Evolutionary conservation across 768 basidiomycete genomes (phyloP).

Genomic region (Rhizopogon vulgaris): DNA sequence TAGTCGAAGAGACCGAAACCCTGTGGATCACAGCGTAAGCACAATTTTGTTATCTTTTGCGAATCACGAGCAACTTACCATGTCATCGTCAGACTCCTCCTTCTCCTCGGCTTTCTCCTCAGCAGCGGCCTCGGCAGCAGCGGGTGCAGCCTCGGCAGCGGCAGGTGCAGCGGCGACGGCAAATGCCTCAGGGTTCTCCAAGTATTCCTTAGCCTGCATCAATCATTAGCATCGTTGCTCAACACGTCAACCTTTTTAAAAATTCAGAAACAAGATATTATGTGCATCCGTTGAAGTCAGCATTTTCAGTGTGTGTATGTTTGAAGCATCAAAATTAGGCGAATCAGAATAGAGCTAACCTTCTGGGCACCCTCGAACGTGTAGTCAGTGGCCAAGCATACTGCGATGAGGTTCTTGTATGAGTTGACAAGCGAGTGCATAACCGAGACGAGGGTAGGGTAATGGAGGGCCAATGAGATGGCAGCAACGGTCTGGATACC

Average conservation of each 20-base stretch:
- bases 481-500: conserved; percentile 95
- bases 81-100: conserved; percentile 84
- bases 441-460: conserved; percentile 94
- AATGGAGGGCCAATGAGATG: conserved; percentile 92
- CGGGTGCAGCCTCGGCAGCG: conserved; percentile 41
- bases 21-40: conserved; percentile 30
- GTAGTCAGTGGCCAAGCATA: conserved; percentile 89
- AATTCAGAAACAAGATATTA: conserved; percentile 22
- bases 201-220: conserved; percentile 84
- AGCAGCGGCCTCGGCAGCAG: conserved; percentile 51
- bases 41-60: not conserved
- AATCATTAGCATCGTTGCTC: conserved; percentile 5
- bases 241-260: not conserved
- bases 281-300: conserved; percentile 51
- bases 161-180: conserved; percentile 70
- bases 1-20: conserved; percentile 96
- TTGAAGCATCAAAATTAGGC: conserved; percentile 18
- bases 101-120: conserved; percentile 80
- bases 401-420: conserved; percentile 95
- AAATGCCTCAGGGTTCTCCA: conserved; percentile 98
- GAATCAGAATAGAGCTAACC: conserved; percentile 41
- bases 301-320: conserved; percentile 81
- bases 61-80: conserved; percentile 43
- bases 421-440: conserved; percentile 95
- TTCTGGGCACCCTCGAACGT: conserved; percentile 90